Evolutionary conservation across 352 stramenopile species (phyloP).

Genomic region (Phytophthora cactorum): DNA sequence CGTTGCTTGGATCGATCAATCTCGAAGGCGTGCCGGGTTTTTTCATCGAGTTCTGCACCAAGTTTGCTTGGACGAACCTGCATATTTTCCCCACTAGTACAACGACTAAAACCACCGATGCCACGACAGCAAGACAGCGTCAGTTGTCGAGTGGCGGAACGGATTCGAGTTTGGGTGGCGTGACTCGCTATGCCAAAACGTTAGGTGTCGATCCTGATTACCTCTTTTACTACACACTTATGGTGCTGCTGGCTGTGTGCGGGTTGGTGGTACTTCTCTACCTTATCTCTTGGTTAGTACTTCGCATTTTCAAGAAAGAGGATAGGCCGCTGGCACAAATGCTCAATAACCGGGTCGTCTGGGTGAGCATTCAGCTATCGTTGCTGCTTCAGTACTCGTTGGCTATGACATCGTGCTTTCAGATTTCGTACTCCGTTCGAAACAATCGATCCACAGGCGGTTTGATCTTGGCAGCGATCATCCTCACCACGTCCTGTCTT

Average conservation of each 20-base stretch:
- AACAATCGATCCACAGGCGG: slow-evolving; percentile 19
- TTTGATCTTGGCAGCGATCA: slow-evolving; percentile 39
- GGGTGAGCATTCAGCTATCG: slow-evolving; percentile 45
- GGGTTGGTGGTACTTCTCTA: slow-evolving; percentile 42
- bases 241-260: slow-evolving; percentile 36
- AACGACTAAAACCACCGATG: background rate
- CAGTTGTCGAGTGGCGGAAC: slow-evolving; percentile 14
- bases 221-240: slow-evolving; percentile 60
- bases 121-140: slow-evolving; percentile 11
- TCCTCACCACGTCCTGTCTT: slow-evolving; percentile 36
- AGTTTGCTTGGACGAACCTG: slow-evolving; percentile 65
- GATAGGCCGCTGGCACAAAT: slow-evolving; percentile 11
- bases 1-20: slow-evolving; percentile 48
- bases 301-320: slow-evolving; percentile 32
- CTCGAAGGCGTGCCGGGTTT: slow-evolving; percentile 49
- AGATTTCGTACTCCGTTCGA: slow-evolving; percentile 44
- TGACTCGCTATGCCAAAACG: slow-evolving; percentile 47
- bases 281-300: slow-evolving; percentile 30
- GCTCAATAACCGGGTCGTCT: slow-evolving; percentile 52
- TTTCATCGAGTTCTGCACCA: slow-evolving; percentile 52
- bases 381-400: slow-evolving; percentile 54
- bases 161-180: slow-evolving; percentile 27
- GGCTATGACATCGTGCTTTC: slow-evolving; percentile 55
- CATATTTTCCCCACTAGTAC: slow-evolving; percentile 42
- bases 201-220: slow-evolving; percentile 45